Evolutionary conservation across 1,284 basidiomycete genomes (phyloP).

Genomic region (Ceratobasidium sp.): DNA sequence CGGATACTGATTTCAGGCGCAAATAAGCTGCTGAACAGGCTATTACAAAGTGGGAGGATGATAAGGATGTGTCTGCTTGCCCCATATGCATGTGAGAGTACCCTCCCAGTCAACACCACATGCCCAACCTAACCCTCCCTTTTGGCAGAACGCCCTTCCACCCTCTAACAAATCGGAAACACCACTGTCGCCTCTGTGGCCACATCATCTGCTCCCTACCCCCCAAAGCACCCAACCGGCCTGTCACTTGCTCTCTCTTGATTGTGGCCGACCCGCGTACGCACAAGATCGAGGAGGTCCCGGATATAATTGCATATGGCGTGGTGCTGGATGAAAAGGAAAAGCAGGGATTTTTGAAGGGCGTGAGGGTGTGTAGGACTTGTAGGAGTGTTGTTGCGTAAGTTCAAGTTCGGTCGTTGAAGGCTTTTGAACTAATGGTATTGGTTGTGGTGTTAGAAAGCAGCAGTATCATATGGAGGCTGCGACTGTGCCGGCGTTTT

Average conservation of each 20-base stretch:
- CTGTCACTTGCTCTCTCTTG: slow-evolving; percentile 76
- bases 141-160: slow-evolving; percentile 78
- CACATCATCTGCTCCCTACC: slow-evolving; percentile 93
- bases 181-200: slow-evolving; percentile 96
- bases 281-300: slow-evolving; percentile 82
- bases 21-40: slow-evolving; percentile 81
- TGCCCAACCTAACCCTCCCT: slow-evolving; percentile 5
- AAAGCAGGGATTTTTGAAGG: slow-evolving; percentile 72
- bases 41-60: slow-evolving; percentile 96
- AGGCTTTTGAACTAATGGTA: not conserved
- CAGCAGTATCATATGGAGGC: slow-evolving; percentile 82
- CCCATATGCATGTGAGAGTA: slow-evolving; percentile 82
- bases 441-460: slow-evolving; percentile 63
- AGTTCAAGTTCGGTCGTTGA: slow-evolving; percentile 53
- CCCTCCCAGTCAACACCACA: not conserved
- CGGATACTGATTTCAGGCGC: not conserved
- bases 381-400: slow-evolving; percentile 84
- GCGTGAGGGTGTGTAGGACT: slow-evolving; percentile 83
- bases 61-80: slow-evolving; percentile 78
- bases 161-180: slow-evolving; percentile 91
- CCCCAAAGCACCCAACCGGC: slow-evolving; percentile 74
- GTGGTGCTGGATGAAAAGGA: slow-evolving; percentile 65
- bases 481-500: slow-evolving; percentile 70
- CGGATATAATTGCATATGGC: slow-evolving; percentile 84
- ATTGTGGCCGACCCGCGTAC: slow-evolving; percentile 83